Base-by-base conservation (phyloP, 345 rosid species). In the Camelina laxa region DNA sequence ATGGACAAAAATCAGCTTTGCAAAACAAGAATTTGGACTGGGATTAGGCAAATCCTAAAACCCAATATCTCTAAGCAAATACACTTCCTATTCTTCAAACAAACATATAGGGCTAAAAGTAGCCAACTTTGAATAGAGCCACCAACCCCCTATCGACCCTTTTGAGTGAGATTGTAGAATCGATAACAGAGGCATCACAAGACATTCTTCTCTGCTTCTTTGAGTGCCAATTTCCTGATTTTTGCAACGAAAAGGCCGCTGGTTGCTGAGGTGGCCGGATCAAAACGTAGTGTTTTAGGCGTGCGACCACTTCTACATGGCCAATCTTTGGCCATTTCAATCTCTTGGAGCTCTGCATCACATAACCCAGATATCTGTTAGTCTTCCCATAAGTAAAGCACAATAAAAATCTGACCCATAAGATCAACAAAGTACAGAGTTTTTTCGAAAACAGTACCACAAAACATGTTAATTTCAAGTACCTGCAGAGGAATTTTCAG, bases 211-310 rank as follows among this genome's bases (percentile, higher is more conserved):
- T 63, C 65, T 45, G 57, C 44, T 45, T 44, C 75, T 14, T 41
- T 67, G 31, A 30, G 59, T 47, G 67, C 13, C 64, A 79, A 67
- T 80, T 91, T 95, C 49, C 78, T 85, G 75, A 95, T 82, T 72
- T 82, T 95, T 4, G 91, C 97, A 6, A 94, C 77, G 50, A 92
- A 94, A 55, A 94, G 98, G 55, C 98, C 98, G 68, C 97, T 94
- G 38, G 99, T 94, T 83, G 85, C 84, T 51, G 99, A 95, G 27
- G 90, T 84, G 8, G 75, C 74, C 15, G 99, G 96, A 78, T 89
- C 96, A 60, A 95, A 95, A 49, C 97, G 93, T 58, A 87, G 71
- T 51, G 93, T 92, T 76, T 82, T 87, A n/a, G 88, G 86, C 61
- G 86, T 87, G 56, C 86, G 54, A 27, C 99, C 99, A 6, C 86